Base-by-base conservation (phyloP, 2,329 filamentous ascomycete genomes). In the Epichloe aotearoae region DNA sequence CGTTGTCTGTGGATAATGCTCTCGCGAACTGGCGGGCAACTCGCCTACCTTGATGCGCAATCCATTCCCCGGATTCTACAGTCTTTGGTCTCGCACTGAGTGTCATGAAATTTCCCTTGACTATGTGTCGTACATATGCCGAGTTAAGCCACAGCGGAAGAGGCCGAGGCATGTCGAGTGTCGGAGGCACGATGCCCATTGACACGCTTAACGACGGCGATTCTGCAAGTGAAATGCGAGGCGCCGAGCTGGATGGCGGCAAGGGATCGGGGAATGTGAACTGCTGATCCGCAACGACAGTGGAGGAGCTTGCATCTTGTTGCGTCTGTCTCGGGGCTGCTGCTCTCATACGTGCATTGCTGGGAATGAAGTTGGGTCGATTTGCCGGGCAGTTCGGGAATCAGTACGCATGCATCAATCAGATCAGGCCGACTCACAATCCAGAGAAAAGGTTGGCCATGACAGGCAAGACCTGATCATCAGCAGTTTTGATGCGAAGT, bases 21-120 rank as follows among this genome's bases (percentile, higher is more conserved):
- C 14, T 17, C 33, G n/a, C 11, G 36, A 17, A 39, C 15, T 8
- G 11, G n/a, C 12, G 55, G 38, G n/a, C 2, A 41, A n/a, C 8
- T 6, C 7, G n/a, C 71, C 64, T 76, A 95, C 91, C 83, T 75
- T 96, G 91, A 68, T 96, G 88, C 55, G 91, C 90, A 58, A 96
- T 78, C 91, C 91, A 97, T 69, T 97, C 91, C 57, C 88, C 91
- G 64, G 88, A 82, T 62, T 96, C 91, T 45, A 96, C 87, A 52
- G 93, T 90, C 72, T 91, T 90, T n/a, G 91, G 91, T 64, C 90
- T 85, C 46, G 89, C 88, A 61, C 90, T 94, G 54, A 97, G 71
- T 12, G 91, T 96, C 83, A 95, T 88, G 65, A 96, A 96, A 71
- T 96, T 97, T 52, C 91, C 91, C 73, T 91, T 94, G 63, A 96